Percentiles rank a stretch among this genome's conserved stretches.
Evolutionary conservation across 2,329 filamentous ascomycete genomes (phyloP).

Genomic region (Xylariomycetidae sp.): DNA sequence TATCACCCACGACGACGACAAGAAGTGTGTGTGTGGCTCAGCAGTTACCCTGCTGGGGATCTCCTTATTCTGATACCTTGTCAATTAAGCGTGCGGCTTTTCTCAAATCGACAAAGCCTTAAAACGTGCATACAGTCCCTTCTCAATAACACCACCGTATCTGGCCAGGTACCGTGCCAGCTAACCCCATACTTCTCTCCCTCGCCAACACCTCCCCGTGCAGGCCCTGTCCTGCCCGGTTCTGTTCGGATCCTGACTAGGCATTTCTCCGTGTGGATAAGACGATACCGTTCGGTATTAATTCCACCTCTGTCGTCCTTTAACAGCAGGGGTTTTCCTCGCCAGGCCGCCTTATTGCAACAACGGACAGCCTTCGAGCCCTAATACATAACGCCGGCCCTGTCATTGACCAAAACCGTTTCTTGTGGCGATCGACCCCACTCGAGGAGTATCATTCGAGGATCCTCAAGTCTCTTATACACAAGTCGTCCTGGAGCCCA

Average conservation of each 20-base stretch:
- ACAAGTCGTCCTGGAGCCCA: constrained; percentile 21
- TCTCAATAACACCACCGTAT: constrained; percentile 35
- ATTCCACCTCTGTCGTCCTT: constrained; percentile 42
- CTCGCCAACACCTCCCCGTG: constrained; percentile 29
- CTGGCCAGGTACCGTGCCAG: constrained; percentile 34
- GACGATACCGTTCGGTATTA: constrained; percentile 40
- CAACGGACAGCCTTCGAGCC: constrained; percentile 34
- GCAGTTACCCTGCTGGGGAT: constrained; percentile 27
- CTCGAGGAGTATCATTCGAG: constrained; percentile 33
- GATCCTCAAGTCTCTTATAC: constrained; percentile 35
- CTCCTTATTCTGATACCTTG: constrained; percentile 25
- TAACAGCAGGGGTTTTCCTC: constrained; percentile 34
- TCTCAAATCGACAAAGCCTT: constrained; percentile 30
- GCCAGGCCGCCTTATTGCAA: constrained; percentile 34
- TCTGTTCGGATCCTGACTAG: constrained; percentile 40
- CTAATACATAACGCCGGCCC: constrained; percentile 37
- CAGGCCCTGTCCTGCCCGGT: constrained; percentile 36
- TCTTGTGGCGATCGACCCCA: constrained; percentile 37
- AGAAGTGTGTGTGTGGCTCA: constrained; percentile 36
- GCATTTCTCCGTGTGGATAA: constrained; percentile 42
- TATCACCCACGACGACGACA: constrained; percentile 29
- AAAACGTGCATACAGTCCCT: constrained; percentile 29
- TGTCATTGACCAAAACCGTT: constrained; percentile 33
- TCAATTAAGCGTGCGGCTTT: constrained; percentile 29
- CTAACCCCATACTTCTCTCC: constrained; percentile 26